A percentile compares a stretch with the other conserved stretches of the same genome.
Conservation (phyloP, 805 yeast genomes). For the Candida glaebosa region DNA sequence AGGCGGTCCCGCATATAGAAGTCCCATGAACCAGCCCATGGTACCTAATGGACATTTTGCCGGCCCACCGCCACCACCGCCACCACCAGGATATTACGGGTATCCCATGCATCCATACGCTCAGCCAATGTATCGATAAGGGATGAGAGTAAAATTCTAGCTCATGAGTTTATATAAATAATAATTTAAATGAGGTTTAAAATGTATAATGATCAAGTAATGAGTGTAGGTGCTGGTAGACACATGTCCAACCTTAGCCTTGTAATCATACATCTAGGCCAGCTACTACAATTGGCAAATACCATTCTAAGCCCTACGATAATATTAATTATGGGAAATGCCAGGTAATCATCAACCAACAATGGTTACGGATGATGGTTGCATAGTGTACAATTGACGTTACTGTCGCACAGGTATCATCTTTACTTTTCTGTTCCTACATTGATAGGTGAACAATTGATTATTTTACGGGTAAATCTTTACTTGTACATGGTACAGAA, state of each 20-base stretch:
- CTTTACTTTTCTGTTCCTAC: not conserved
- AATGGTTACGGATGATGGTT: not conserved
- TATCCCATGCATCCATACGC: conserved; percentile 4
- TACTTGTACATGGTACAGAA: not conserved
- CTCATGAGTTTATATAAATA: not conserved
- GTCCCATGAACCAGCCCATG: conserved; percentile 3
- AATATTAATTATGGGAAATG: not conserved
- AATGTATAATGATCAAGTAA: too few species aligned
- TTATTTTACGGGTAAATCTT: not conserved
- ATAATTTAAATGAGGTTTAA: conserved; percentile 6
- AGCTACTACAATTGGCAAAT: not conserved
- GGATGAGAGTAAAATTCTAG: not conserved
- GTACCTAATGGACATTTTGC: conserved; percentile 4
- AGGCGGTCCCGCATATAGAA: conserved; percentile 7
- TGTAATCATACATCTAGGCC: too few species aligned
- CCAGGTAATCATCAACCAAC: not conserved
- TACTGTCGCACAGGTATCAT: not conserved
- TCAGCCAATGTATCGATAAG: conserved; percentile 5
- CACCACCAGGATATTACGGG: conserved; percentile 25
- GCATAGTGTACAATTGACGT: not conserved
- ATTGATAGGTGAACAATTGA: not conserved
- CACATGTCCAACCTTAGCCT: too few species aligned
- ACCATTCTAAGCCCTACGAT: not conserved
- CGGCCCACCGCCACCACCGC: conserved; percentile 9
- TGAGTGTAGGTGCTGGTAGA: too few species aligned